Evolutionary conservation across 2,329 filamentous ascomycete genomes (phyloP), one percentile per base, ranked within the genome.

Genomic region (Fusarium floridanum): DNA sequence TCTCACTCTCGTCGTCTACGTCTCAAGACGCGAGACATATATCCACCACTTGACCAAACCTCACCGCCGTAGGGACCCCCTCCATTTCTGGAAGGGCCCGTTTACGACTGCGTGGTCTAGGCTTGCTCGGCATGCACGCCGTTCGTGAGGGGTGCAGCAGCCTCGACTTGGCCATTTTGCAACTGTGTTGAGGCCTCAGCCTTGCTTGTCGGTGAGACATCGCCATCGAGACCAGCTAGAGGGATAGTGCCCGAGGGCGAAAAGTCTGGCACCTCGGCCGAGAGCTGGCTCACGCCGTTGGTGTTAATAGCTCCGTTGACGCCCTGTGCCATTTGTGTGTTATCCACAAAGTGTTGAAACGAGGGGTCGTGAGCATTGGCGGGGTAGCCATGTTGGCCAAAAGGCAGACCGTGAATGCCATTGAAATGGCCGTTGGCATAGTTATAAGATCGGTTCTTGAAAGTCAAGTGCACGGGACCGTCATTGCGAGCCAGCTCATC

Each of bases 401-500:
- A 84, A 3, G 79, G 73, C 64, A 81, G 71, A 7, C 81, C 71
- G 27, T 81, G 68, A 64, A 83, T 77, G 29, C 79, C 81, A 63
- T 76, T 82, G 73, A 80, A 82, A 60, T 81, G 82, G 22, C 70
- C 64, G 29, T 75, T 78, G 43, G 67, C 69, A 45, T 77, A 77
- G 63, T 68, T 73, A 56, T 80, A 82, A 7, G 76, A 64, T 34
- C 81, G 78, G 75, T 81, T 84, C 75, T 83, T 84, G 74, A 80
- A 83, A 7, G 80, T 81, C 34, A 83, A 48, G 45, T 82, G 85
- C 50, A 82, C 81, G 34, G 89, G 89, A 5, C 95, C 95, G 20
- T 93, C 89, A 77, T 93, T 93, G 80, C 93, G 94, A 43, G 94
- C 94, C 22, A 90, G 88, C 48, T 91, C 87, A 76, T 95, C 91